These are phyloP conservation scores for Chlamydomonas incerta DNA, from an alignment of 139 green algal species.

Conservation along the genomic window DNA sequence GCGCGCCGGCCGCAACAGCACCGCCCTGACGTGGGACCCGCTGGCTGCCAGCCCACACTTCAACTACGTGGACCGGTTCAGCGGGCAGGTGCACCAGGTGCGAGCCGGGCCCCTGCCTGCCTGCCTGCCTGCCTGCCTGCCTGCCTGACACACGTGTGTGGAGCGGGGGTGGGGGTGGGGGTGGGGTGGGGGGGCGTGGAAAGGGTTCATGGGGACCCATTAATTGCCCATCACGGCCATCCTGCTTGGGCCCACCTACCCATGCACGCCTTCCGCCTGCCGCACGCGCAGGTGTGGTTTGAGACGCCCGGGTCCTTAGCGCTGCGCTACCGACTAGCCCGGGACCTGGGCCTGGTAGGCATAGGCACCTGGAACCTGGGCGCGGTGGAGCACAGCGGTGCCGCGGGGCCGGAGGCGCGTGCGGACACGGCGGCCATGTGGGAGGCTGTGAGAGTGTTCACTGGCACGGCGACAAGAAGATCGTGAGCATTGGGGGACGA, in stretches of 20 bases:
- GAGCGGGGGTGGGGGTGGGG: too few relatives aligned
- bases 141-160: not conserved
- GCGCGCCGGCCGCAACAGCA: constrained; percentile 33
- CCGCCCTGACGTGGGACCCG: constrained; percentile 39
- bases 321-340: constrained; percentile 43
- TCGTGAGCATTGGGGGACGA: too few relatives aligned
- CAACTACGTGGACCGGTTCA: constrained; percentile 39
- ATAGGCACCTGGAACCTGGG: constrained; percentile 67
- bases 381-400: constrained; percentile 47
- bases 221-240: too few relatives aligned
- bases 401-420: not conserved
- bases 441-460: constrained; percentile 31
- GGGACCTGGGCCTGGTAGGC: constrained; percentile 40
- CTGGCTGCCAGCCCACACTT: constrained; percentile 47
- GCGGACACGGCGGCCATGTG: constrained; percentile 55
- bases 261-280: too few relatives aligned
- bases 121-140: too few relatives aligned
- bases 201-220: too few relatives aligned
- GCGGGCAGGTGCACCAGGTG: constrained; percentile 44
- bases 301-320: constrained; percentile 51
- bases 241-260: too few relatives aligned
- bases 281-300: constrained; percentile 70
- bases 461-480: not conserved
- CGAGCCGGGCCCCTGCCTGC: not conserved
- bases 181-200: too few relatives aligned